These are phyloP conservation scores for Cercospora zeina DNA, from an alignment of 2,329 filamentous ascomycete genomes.

Conservation along the genomic window DNA sequence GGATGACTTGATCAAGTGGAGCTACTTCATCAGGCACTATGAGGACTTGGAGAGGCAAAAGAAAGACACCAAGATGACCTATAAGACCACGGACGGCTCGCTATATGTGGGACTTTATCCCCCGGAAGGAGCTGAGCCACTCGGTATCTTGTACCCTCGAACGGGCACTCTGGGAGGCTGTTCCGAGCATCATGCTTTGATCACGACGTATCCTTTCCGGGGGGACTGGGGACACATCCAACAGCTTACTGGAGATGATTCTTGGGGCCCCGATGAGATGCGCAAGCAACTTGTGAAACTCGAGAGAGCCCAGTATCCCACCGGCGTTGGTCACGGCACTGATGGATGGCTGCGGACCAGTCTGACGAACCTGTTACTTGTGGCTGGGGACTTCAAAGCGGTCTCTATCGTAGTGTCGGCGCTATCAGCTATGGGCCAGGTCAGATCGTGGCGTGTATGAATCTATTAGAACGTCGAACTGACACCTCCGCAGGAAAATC, in stretches of 20 bases:
- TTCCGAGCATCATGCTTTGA: conserved; percentile 62
- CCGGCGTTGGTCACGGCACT: conserved; percentile 55
- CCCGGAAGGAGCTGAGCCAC: conserved; percentile 53
- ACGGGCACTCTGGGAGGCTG: conserved; percentile 53
- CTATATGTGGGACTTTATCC: conserved; percentile 57
- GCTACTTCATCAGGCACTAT: conserved; percentile 66
- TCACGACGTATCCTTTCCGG: conserved; percentile 59
- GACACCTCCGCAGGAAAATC: conserved; percentile 39
- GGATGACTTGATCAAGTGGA: conserved; percentile 60
- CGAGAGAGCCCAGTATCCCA: conserved; percentile 56
- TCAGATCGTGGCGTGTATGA: conserved; percentile 44
- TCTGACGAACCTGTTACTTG: conserved; percentile 53
- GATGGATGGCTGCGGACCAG: conserved; percentile 59
- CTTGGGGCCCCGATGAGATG: conserved; percentile 61
- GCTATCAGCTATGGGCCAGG: conserved; percentile 54
- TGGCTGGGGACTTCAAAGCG: conserved; percentile 56
- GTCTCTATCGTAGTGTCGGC: conserved; percentile 55
- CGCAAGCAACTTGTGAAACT: conserved; percentile 56
- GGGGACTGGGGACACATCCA: conserved; percentile 62
- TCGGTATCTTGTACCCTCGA: conserved; percentile 61
- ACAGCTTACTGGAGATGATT: conserved; percentile 59
- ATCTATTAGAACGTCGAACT: conserved; percentile 41
- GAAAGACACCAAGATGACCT: conserved; percentile 61
- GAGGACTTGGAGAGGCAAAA: conserved; percentile 55
- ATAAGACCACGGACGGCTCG: conserved; percentile 48